These are phyloP conservation scores for Pestalotiopsis sp. DNA, from an alignment of 2,329 filamentous ascomycete species.

Conservation along the genomic window DNA sequence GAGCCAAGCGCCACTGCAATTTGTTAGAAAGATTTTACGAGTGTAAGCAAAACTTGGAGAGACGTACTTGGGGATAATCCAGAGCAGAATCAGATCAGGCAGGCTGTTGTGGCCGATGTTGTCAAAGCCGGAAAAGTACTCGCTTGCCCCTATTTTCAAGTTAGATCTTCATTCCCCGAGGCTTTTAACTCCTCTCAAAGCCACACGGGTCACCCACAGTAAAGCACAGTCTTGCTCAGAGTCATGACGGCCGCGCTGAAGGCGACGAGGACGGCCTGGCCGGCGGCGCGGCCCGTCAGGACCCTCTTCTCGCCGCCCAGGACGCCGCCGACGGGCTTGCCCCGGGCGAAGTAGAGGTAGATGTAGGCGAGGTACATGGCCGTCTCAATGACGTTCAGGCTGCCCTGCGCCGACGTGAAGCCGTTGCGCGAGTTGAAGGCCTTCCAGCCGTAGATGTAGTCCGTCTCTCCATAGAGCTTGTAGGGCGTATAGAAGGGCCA, in stretches of 20 bases:
- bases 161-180: not conserved
- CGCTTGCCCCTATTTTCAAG: slow-evolving; percentile 51
- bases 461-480: slow-evolving; percentile 76
- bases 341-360: slow-evolving; percentile 34
- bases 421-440: slow-evolving; percentile 69
- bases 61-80: slow-evolving; percentile 62
- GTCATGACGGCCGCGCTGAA: slow-evolving; percentile 63
- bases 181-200: not conserved
- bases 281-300: slow-evolving; percentile 46
- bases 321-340: slow-evolving; percentile 20
- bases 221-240: slow-evolving; percentile 62
- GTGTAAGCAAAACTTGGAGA: too few relatives aligned
- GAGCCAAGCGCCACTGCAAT: slow-evolving; percentile 55
- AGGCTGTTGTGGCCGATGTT: slow-evolving; percentile 60
- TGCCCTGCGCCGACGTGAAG: slow-evolving; percentile 76
- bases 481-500: slow-evolving; percentile 77
- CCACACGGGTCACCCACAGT: slow-evolving; percentile 47
- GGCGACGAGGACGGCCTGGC: slow-evolving; percentile 47
- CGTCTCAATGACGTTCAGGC: slow-evolving; percentile 71
- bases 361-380: slow-evolving; percentile 64
- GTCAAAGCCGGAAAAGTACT: slow-evolving; percentile 57
- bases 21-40: not conserved
- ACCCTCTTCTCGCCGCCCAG: slow-evolving; percentile 28
- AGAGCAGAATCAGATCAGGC: slow-evolving; percentile 49
- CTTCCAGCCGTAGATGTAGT: slow-evolving; percentile 81